phyloP scores from a whole-genome alignment of 768 basidiomycete genomes.

The Russula ochroleuca region DNA sequence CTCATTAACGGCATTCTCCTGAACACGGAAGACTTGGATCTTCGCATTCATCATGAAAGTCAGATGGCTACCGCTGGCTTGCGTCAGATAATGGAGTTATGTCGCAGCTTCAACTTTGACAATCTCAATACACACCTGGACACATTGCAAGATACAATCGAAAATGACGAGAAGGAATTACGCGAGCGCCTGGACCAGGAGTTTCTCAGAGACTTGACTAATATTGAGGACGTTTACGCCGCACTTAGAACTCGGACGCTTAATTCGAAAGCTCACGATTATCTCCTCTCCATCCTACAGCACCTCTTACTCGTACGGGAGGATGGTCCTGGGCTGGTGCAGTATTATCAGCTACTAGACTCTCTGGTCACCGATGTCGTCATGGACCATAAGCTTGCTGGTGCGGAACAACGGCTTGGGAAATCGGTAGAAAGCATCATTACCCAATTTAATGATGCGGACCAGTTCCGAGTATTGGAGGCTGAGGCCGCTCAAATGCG shows the following conservation, averaged over 20 bases:
- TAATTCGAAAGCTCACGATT: conserved; percentile 71
- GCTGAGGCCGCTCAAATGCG: conserved; percentile 71
- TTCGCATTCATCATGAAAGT: conserved; percentile 80
- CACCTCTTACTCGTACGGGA: conserved; percentile 88
- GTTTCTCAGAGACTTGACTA: conserved; percentile 69
- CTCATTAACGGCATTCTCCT: conserved; percentile 66
- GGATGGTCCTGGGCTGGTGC: conserved; percentile 76
- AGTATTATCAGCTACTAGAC: conserved; percentile 90
- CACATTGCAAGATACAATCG: conserved; percentile 54
- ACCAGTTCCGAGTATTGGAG: conserved; percentile 72
- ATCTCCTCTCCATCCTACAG: conserved; percentile 92
- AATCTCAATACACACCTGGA: conserved; percentile 64
- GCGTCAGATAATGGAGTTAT: conserved; percentile 63
- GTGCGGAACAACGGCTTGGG: conserved; percentile 81
- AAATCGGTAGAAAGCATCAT: conserved; percentile 87
- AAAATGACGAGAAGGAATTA: conserved; percentile 70
- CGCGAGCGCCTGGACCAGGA: conserved; percentile 72
- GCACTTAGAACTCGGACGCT: conserved; percentile 74
- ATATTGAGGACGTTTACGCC: conserved; percentile 83
- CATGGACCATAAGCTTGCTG: conserved; percentile 82
- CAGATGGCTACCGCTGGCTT: conserved; percentile 90
- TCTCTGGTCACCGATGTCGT: conserved; percentile 87
- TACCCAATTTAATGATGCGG: conserved; percentile 85
- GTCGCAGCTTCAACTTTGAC: conserved; percentile 59
- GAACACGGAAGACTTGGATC: conserved; percentile 68